These are phyloP conservation scores for Paragyromitra xinjiangensis DNA, from an alignment of 495 filamentous ascomycete genomes.

Conservation along the genomic window DNA sequence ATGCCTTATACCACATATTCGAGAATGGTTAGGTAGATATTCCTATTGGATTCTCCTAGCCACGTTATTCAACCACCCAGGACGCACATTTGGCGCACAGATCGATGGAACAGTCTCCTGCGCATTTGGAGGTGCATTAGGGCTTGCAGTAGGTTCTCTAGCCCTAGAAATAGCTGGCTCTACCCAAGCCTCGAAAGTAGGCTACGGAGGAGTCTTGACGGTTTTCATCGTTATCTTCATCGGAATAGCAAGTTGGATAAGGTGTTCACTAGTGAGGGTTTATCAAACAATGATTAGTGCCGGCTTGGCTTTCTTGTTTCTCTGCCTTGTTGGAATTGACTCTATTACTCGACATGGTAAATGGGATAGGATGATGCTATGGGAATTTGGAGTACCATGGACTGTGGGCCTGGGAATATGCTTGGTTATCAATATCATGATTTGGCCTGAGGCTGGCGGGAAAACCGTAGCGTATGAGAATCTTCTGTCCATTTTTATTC, in stretches of 20 bases:
- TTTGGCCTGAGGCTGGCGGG: constrained; percentile 67
- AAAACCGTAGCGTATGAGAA: constrained; percentile 62
- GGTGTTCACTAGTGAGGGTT: constrained; percentile 65
- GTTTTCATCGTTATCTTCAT: constrained; percentile 66
- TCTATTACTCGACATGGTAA: constrained; percentile 26
- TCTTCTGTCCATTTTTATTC: constrained; percentile 35
- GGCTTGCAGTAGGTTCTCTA: constrained; percentile 66
- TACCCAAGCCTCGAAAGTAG: constrained; percentile 60
- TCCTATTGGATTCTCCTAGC: constrained; percentile 66
- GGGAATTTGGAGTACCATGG: constrained; percentile 68
- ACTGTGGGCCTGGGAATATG: constrained; percentile 65
- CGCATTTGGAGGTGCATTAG: constrained; percentile 64
- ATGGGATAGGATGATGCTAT: constrained; percentile 62
- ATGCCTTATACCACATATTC: constrained; percentile 63
- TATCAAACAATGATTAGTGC: constrained; percentile 67
- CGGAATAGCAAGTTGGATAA: constrained; percentile 63
- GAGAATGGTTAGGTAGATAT: constrained; percentile 63
- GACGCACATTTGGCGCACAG: constrained; percentile 65
- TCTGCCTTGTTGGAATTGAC: constrained; percentile 63
- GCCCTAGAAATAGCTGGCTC: constrained; percentile 65
- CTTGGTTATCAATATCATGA: constrained; percentile 60
- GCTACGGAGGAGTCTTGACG: constrained; percentile 66
- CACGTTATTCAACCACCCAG: constrained; percentile 66
- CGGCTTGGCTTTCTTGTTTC: constrained; percentile 66
- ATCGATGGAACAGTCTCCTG: constrained; percentile 66